Evolutionary conservation across 768 basidiomycete species (phyloP), one percentile per base, ranked within the genome.

Genomic region (Naganishia vishniacii): DNA sequence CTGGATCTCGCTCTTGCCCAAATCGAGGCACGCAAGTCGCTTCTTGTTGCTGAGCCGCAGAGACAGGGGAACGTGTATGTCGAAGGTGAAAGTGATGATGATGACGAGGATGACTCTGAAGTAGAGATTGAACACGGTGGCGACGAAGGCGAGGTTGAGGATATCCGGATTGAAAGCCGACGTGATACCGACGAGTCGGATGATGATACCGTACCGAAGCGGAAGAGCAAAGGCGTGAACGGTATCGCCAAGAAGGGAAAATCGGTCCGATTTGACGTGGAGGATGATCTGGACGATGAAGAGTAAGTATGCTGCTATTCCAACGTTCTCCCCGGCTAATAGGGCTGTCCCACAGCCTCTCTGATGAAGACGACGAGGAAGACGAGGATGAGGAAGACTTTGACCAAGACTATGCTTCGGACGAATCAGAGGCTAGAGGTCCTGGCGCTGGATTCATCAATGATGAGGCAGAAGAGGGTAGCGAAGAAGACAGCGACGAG

Each of bases 1-100:
- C 81, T 98, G 29, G 94, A 97, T 73, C 88, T 92, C 81, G 89
- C 95, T 25, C 82, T 97, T 51, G 88, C 91, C 0, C 95, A 98
- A 74, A 88, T 97, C 61, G 89, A 93, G 74, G 83, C 92, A 79
- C 84, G 93, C 23, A 84, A 88, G 29, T 84, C 88, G n/a, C 80
- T 81, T 15, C 83, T 84, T 12, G 87, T 86, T n/a, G 47, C 63
- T 9, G 56, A 23, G 81, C 84, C 47, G 25, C 44, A 41, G 65
- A 75, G 65, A 74, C 79, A 71, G 73, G 77, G 45, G 75, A 72
- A 75, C 58, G 80, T 81, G 8, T 59, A 89, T 70, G 84, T 87
- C 26, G 88, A 92, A 77, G 90, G 91, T 1, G 87, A 90, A 72
- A 87, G 86, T 59, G 86, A 84, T 53, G 84, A 86, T 59, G 84